These are phyloP conservation scores for Zostera marina DNA, from an alignment of 116 monocot species.

Conservation along the genomic window DNA sequence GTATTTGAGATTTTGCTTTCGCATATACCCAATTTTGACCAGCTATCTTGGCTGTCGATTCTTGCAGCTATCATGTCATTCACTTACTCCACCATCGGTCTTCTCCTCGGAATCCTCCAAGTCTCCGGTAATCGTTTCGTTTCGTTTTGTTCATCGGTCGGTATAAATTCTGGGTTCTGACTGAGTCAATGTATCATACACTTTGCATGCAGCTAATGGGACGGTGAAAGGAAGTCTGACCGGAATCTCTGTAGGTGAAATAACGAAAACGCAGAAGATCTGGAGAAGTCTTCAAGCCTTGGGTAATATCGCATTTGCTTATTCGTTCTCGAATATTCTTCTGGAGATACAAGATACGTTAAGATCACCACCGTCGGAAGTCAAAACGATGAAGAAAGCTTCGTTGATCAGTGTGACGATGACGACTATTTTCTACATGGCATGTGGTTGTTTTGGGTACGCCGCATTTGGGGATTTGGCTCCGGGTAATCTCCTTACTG, in stretches of 20 bases:
- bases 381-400: slow-evolving; percentile 68
- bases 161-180: too few species aligned
- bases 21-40: slow-evolving; percentile 80
- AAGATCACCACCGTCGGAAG: slow-evolving; percentile 55
- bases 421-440: slow-evolving; percentile 65
- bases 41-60: slow-evolving; percentile 84
- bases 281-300: slow-evolving; percentile 75
- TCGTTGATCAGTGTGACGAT: slow-evolving; percentile 44
- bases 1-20: slow-evolving; percentile 55
- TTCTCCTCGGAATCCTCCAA: slow-evolving; percentile 48
- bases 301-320: slow-evolving; percentile 84
- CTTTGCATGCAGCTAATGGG: slow-evolving; percentile 24
- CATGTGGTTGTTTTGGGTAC: slow-evolving; percentile 83
- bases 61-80: slow-evolving; percentile 87
- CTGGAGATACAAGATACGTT: slow-evolving; percentile 84
- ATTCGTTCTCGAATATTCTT: slow-evolving; percentile 69
- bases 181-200: too few species aligned
- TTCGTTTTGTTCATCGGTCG: too few species aligned
- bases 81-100: slow-evolving; percentile 73
- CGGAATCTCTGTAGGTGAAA: slow-evolving; percentile 37
- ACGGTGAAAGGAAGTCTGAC: slow-evolving; percentile 46
- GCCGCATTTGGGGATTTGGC: slow-evolving; percentile 70
- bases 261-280: slow-evolving; percentile 33
- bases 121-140: slow-evolving; percentile 29
- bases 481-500: slow-evolving; percentile 79